Evolutionary conservation across 1,139 yeast species (phyloP).

Genomic region (Saccharomyces hybrid): DNA sequence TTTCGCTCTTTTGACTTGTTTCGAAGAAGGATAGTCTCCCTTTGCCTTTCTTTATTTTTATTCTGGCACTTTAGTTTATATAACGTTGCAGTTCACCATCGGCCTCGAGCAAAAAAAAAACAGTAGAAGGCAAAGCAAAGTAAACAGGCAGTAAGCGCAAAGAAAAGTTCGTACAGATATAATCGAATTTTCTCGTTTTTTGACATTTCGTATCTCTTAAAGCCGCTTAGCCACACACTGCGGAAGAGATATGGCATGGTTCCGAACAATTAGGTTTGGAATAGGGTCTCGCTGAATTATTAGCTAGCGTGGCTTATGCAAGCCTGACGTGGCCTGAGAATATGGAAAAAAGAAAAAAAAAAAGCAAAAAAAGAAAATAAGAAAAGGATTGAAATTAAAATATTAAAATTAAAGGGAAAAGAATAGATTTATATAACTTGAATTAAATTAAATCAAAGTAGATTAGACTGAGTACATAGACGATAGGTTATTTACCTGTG

Average conservation of each 20-base stretch:
- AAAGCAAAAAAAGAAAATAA: too few species aligned
- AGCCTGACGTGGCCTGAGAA: neutral
- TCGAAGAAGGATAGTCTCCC: neutral
- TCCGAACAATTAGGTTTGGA: neutral
- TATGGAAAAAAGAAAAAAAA: neutral
- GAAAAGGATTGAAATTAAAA: neutral
- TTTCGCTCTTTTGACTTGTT: constrained; percentile 3
- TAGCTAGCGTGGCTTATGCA: neutral
- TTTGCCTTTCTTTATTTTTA: neutral
- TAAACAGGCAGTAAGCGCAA: neutral
- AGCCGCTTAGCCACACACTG: neutral
- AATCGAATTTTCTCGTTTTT: neutral
- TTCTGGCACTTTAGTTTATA: neutral
- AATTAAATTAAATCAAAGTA: constrained; percentile 3
- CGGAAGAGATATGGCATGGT: neutral
- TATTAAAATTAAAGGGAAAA: neutral
- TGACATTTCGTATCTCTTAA: neutral
- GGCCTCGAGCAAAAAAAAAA: constrained; percentile 1
- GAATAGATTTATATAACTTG: neutral
- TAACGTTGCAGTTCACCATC: neutral
- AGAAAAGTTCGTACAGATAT: neutral
- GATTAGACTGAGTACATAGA: neutral
- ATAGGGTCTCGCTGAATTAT: neutral
- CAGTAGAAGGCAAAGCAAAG: neutral
- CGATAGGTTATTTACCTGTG: neutral